These are phyloP conservation scores for Sphagnum magellanicum DNA, from an alignment of 228 moss, liverwort and hornwort genomes.

Conservation along the genomic window DNA sequence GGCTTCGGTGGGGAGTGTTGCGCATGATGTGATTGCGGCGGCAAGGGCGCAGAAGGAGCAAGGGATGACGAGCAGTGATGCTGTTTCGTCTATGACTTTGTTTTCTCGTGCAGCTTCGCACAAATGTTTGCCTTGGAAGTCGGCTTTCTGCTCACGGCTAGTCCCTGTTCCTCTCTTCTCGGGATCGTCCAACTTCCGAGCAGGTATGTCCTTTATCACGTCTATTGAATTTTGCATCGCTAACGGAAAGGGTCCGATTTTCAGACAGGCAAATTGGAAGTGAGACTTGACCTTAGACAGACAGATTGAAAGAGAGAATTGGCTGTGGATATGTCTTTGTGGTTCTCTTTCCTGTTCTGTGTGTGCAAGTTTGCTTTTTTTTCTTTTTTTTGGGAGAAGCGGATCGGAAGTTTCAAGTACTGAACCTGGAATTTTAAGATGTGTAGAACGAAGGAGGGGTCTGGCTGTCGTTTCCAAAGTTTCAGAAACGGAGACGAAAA, in stretches of 20 bases:
- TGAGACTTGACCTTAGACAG: too few species aligned
- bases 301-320: too few species aligned
- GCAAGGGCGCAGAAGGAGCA: constrained; percentile 13
- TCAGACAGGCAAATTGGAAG: neutral
- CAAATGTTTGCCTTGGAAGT: constrained; percentile 2
- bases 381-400: neutral
- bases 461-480: constrained; percentile 34
- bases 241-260: neutral
- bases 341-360: neutral
- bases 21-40: constrained; percentile 8
- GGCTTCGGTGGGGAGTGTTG: constrained; percentile 9
- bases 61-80: neutral
- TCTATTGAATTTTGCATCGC: neutral
- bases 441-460: constrained; percentile 42
- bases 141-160: constrained; percentile 4
- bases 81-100: neutral
- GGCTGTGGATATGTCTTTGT: too few species aligned
- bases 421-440: neutral
- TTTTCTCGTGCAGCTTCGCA: constrained; percentile 22
- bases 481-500: constrained; percentile 21
- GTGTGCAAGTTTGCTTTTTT: neutral
- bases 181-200: constrained; percentile 12
- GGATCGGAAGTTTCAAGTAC: neutral
- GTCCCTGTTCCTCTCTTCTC: constrained; percentile 12
- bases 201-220: constrained; percentile 16